Base-by-base conservation (phyloP, 139 green algal genomes). In the Pseudopediastrum boryanum region DNA sequence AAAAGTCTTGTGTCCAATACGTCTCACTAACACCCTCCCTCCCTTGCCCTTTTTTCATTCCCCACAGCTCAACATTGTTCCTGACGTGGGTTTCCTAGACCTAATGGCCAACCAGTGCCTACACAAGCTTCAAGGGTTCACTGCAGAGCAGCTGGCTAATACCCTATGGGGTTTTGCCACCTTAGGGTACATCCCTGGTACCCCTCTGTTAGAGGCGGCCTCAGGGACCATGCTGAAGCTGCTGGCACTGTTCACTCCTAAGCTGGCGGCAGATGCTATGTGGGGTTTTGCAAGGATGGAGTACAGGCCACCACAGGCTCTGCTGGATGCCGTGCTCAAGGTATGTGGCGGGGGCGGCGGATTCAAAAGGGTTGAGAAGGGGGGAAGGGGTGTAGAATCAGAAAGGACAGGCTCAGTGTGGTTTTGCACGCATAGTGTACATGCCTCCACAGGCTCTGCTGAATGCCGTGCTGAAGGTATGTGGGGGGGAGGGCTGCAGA, bases 401-500 rank as follows among this genome's bases (percentile, higher is more conserved):
- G n/a, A n/a, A n/a, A n/a, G n/a, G n/a, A 21, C 62, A 70, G 25
- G 71, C 71, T 0, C 52, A 74, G 74, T 81, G 74, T 62, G 61
- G 10, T 9, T 81, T 81, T 66, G 74, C 74, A 4, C 39, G 63
- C 0, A 74, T 71, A 44, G 74, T 74, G 74, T 81, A 72, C 74
- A 21, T 62, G 46, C 74, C 74, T 2, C 62, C 61, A 44, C 13
- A 31, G 0, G 33, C 62, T 6, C 74, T 81, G 44, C 61, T 81
- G 62, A 44, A 81, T 12, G 44, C 61, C 29, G 62, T 74, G 2
- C 43, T 65, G 44, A 48, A 81, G 62, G 74, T 81, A 16, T n/a
- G 69, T 10, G 29, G 72, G 6, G 12, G 16, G 13, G 13, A n/a
- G 46, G 13, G 13, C 12, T 56, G 46, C 46, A 56, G 46, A n/a